phyloP scores from a whole-genome alignment of 495 filamentous ascomycete species.

The Neurospora intermedia region DNA sequence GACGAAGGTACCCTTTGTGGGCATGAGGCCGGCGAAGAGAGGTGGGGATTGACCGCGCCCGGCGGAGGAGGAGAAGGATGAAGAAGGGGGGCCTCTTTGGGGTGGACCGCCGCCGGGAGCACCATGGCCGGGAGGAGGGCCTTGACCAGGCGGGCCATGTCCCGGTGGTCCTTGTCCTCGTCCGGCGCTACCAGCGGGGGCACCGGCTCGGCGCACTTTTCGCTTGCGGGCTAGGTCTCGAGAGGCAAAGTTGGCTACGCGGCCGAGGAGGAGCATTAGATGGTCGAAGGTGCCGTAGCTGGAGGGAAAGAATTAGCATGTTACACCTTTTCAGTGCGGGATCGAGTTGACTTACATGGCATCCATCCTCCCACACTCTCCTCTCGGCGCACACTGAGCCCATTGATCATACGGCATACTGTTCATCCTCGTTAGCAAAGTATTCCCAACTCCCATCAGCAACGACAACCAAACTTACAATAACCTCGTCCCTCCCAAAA shows the following conservation, averaged over 20 bases:
- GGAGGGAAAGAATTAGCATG: no score
- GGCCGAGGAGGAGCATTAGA: constrained; percentile 68
- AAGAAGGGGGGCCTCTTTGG: neutral
- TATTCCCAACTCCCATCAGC: neutral
- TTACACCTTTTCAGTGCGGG: no score
- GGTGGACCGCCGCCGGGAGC: constrained; percentile 6
- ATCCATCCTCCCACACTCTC: constrained; percentile 64
- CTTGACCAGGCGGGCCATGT: neutral
- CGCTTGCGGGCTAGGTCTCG: constrained; percentile 72
- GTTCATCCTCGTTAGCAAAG: constrained; percentile 13
- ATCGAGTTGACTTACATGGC: constrained; percentile 42
- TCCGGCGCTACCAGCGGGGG: constrained; percentile 17
- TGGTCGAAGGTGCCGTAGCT: constrained; percentile 80
- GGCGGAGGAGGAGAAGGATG: neutral
- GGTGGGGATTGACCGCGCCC: constrained; percentile 26
- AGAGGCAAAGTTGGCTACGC: constrained; percentile 70
- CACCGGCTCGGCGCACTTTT: constrained; percentile 37
- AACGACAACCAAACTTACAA: constrained; percentile 49
- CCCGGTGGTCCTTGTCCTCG: neutral
- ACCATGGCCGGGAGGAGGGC: neutral
- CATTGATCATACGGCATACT: constrained; percentile 74
- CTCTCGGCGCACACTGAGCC: constrained; percentile 77
- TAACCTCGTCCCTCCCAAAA: constrained; percentile 73
- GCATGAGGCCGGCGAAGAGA: constrained; percentile 55
- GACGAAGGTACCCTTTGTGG: constrained; percentile 34